These are phyloP conservation scores for Xerocomus brunneocitrinus DNA, from an alignment of 768 basidiomycete species.

Conservation along the genomic window DNA sequence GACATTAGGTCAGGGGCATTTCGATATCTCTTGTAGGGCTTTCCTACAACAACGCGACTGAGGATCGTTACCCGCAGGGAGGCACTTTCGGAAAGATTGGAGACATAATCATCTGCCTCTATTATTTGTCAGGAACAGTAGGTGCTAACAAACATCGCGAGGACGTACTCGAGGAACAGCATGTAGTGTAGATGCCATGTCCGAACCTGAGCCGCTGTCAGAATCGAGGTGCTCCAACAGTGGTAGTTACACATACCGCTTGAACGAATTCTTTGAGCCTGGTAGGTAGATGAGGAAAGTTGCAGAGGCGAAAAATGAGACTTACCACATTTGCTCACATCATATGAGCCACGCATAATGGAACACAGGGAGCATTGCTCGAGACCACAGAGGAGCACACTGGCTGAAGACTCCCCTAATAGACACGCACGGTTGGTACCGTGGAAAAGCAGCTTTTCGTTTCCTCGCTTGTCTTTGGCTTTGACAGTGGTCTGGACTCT, in stretches of 20 bases:
- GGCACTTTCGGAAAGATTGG: conserved; percentile 39
- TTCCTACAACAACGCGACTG: conserved; percentile 63
- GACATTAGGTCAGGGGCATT: conserved; percentile 46
- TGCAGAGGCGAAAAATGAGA: not conserved
- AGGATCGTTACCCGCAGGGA: conserved; percentile 49
- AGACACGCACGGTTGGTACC: conserved; percentile 59
- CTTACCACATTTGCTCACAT: conserved; percentile 55
- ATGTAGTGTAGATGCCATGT: conserved; percentile 62
- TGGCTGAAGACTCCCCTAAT: conserved; percentile 48
- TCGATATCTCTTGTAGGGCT: conserved; percentile 43
- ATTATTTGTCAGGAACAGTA: conserved; percentile 5
- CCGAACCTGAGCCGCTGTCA: conserved; percentile 47
- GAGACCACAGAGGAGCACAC: conserved; percentile 45
- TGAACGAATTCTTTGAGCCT: conserved; percentile 56
- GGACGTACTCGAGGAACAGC: conserved; percentile 59
- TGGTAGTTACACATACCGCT: conserved; percentile 31
- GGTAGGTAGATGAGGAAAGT: conserved; percentile 9
- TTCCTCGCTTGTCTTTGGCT: conserved; percentile 32
- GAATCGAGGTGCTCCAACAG: not conserved
- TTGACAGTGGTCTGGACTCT: conserved; percentile 25
- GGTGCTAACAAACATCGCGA: not conserved
- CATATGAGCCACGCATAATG: conserved; percentile 56
- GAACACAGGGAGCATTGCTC: conserved; percentile 52
- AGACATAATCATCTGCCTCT: conserved; percentile 67
- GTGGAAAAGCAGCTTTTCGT: conserved; percentile 62